phyloP scores from a whole-genome alignment of 345 rosid genomes.

The Carallia brachiata region DNA sequence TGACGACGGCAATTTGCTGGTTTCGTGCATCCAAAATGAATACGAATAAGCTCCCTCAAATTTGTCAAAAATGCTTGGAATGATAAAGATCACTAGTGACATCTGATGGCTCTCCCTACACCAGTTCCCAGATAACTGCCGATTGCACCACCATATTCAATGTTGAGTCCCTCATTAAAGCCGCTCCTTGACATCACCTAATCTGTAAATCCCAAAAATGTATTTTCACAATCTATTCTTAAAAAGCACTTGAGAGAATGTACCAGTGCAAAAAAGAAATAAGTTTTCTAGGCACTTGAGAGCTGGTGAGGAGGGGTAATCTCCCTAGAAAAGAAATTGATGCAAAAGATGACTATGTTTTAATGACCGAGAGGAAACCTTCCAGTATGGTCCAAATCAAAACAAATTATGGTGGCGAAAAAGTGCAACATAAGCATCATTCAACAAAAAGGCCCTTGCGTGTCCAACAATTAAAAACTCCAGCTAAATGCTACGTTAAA shows the following conservation, averaged over 20 bases:
- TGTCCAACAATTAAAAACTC: background rate
- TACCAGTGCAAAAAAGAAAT: no score
- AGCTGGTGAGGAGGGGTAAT: no score
- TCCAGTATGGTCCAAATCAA: background rate
- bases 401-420: background rate
- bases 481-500: background rate
- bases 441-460: background rate
- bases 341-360: no score
- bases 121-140: background rate
- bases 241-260: no score
- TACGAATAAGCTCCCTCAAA: no score
- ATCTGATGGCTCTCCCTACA: background rate
- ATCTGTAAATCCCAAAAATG: conserved; percentile 33
- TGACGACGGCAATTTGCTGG: background rate
- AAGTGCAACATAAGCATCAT: background rate
- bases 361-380: background rate
- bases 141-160: conserved; percentile 1
- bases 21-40: no score
- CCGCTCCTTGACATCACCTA: conserved; percentile 37
- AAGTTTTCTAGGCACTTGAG: no score
- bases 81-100: background rate
- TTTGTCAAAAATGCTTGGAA: background rate
- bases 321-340: background rate
- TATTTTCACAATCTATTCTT: no score
- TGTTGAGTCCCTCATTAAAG: conserved; percentile 29